Base-by-base conservation (phyloP, 1,284 basidiomycete genomes). In the Melampsora americana region DNA sequence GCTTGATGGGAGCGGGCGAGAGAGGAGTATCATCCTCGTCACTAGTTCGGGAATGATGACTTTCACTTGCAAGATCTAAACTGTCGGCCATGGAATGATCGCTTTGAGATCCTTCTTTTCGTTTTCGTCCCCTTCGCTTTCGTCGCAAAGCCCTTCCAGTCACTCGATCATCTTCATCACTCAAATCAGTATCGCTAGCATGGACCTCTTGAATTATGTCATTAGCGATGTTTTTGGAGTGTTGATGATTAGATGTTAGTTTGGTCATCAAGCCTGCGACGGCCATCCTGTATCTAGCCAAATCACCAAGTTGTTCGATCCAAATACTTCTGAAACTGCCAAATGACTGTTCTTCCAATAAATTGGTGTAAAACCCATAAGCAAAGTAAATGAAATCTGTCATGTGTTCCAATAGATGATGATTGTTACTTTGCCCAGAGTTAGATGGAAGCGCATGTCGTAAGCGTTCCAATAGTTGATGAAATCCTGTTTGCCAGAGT, bases 301-400 rank as follows among this genome's bases (percentile, higher is more conserved):
- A 87, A 83, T 98, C 95, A 30, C 95, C 95, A 16, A 99, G 88
- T 5, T 94, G 93, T 83, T 99, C 95, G 69, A 98, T 89, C 94
- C 95, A 99, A 1, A 89, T 89, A 0, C 88, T 86, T 77, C 90
- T 89, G 85, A 95, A 95, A 11, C 85, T 83, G 14, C 83, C 83
- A 69, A 97, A 87, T 1, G 85, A 87, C 23, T 88, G 88, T 81
- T 95, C 90, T 81, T 98, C 95, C 71, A 93, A 86, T 7, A 99
- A 87, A 61, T 90, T 89, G 0, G 93, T 90, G 84, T 98, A 98
- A 81, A 95, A 95, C 0, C 89, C 89, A 83, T 99, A 99, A 0
- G 95, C 92, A 80, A 92, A 95, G 81, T 95, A 94, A 69, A 98
- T 92, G 80, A 95, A 95, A 79, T 95, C 90, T 79, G 90, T 89